phyloP scores from a whole-genome alignment of 352 stramenopile species.

The Nannochloropsis limnetica region DNA sequence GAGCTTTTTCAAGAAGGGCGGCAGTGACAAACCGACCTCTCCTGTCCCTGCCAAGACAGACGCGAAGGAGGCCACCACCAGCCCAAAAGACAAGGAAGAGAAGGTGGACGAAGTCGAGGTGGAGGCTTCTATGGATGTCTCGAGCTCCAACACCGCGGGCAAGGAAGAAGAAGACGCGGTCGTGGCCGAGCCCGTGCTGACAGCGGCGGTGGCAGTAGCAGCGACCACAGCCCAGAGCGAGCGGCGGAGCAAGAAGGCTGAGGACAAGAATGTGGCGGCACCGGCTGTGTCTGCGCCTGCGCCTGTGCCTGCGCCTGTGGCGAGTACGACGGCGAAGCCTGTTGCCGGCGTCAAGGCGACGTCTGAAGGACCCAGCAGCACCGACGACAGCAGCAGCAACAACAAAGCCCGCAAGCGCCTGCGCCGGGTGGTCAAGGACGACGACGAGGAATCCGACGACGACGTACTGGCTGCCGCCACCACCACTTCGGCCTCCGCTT shows the following conservation, averaged over 20 bases:
- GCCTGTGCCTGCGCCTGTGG: neutral
- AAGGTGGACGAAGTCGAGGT: neutral
- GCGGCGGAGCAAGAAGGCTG: conserved; percentile 11
- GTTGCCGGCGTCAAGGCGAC: neutral
- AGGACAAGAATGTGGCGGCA: neutral
- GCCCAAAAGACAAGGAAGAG: neutral
- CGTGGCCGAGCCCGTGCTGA: neutral
- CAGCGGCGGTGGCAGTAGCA: neutral
- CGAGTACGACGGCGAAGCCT: neutral
- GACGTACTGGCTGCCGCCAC: neutral
- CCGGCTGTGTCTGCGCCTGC: neutral
- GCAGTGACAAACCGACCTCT: neutral
- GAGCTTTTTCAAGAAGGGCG: neutral
- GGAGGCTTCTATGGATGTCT: neutral
- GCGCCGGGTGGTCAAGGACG: conserved; percentile 13
- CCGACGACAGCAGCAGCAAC: neutral
- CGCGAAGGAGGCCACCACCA: neutral
- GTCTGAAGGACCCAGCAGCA: neutral
- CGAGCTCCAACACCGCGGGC: neutral
- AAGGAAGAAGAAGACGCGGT: neutral
- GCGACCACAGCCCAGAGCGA: neutral
- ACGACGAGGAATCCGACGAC: conserved; percentile 27
- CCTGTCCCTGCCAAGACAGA: neutral
- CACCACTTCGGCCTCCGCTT: neutral
- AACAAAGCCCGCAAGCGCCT: neutral